A percentile compares a stretch with the other conserved stretches of the same genome.
Evolutionary conservation across 108 stramenopile genomes (phyloP).

Genomic region (Skeletonema costatum): DNA sequence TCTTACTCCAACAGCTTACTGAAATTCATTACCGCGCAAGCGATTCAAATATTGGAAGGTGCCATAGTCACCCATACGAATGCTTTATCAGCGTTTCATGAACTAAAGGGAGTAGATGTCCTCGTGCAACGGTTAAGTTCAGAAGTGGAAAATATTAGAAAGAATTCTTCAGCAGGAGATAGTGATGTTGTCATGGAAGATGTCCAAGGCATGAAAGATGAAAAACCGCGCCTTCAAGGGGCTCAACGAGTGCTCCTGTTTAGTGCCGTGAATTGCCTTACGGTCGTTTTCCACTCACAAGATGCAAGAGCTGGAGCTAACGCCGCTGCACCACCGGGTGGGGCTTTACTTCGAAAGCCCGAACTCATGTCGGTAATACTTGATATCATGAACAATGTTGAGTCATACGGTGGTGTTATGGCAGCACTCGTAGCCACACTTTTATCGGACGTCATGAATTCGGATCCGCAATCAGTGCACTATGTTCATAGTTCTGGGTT

Average conservation of each 20-base stretch:
- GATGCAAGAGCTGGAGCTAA: slow-evolving; percentile 45
- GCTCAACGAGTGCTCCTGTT: slow-evolving; percentile 80
- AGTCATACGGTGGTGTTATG: slow-evolving; percentile 76
- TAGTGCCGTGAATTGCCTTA: slow-evolving; percentile 80
- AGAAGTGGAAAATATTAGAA: slow-evolving; percentile 56
- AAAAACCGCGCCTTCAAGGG: slow-evolving; percentile 31
- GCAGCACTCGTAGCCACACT: slow-evolving; percentile 71
- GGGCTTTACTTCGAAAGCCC: slow-evolving; percentile 64
- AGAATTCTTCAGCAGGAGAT: background rate
- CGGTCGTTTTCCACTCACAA: slow-evolving; percentile 82
- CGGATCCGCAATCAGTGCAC: slow-evolving; percentile 84
- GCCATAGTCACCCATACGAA: slow-evolving; percentile 85
- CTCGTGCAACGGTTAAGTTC: slow-evolving; percentile 64
- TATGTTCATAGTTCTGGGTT: slow-evolving; percentile 81
- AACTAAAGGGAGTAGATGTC: slow-evolving; percentile 81
- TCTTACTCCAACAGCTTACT: slow-evolving; percentile 46
- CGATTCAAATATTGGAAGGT: slow-evolving; percentile 90
- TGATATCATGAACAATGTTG: slow-evolving; percentile 68
- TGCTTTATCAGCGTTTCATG: slow-evolving; percentile 87
- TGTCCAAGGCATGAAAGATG: background rate
- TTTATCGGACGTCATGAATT: slow-evolving; percentile 88
- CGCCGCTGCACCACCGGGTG: slow-evolving; percentile 57
- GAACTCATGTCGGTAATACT: slow-evolving; percentile 61
- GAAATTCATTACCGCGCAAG: slow-evolving; percentile 81
- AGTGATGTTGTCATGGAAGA: slow-evolving; percentile 15